Evolutionary conservation across 2,329 filamentous ascomycete genomes (phyloP), one percentile per base, ranked within the genome.

Genomic region (Tolypocladium album): DNA sequence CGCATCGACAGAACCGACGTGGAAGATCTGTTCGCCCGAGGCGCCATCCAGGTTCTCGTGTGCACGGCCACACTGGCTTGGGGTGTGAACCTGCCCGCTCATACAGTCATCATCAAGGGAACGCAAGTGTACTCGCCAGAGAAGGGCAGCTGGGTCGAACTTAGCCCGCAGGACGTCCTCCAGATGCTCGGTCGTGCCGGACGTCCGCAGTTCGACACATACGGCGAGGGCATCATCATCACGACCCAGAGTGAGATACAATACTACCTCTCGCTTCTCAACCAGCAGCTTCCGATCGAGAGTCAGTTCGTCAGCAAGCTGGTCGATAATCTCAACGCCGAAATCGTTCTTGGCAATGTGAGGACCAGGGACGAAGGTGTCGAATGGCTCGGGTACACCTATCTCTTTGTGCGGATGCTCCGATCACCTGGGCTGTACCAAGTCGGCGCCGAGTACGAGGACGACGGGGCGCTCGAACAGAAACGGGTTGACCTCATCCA

Each of bases 141-240:
- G 72, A 97, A 97, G 78, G 94, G 94, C 78, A 94, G 90, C 73
- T 99, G 94, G 93, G 92, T 99, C 24, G 95, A 99, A 72, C 77
- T 99, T 59, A 97, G 92, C 69, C 94, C 94, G 15, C 94, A 99
- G 72, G 94, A 99, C 76, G 93, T 99, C 42, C 80, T 99, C 57
- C 94, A 99, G 74, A 99, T 99, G 95, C 86, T 99, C 68, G 94
- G 94, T 70, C 92, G 94, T 81, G 95, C 94, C 59, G 94, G 94
- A 71, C 86, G 94, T 66, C 94, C 94, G 36, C 95, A 99, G 70
- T 99, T 91, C 71, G 94, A 99, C 71, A 97, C 92, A 0, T 99
- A 96, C 69, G 94, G 94, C 71, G 94, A 99, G 74, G 94, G 94
- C 72, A 97, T 99, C 69, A 97, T 99, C 71, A 97, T 99, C 67